phyloP scores from a whole-genome alignment of 2,329 filamentous ascomycete genomes.

The Neopestalotiopsis clavispora region DNA sequence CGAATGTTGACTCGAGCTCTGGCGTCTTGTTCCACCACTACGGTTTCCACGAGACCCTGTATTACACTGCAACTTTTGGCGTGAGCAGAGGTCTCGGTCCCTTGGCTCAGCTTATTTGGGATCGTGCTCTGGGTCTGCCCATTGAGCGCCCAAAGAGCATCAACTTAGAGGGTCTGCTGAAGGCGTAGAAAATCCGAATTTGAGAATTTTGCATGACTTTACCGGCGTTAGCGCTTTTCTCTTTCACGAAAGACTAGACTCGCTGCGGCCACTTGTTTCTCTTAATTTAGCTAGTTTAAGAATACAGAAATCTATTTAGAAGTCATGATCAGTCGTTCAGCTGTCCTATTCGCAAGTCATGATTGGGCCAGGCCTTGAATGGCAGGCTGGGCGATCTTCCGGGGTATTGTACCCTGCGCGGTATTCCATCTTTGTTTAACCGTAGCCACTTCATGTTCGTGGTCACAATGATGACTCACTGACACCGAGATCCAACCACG shows the following conservation, averaged over 20 bases:
- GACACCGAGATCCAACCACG: no score
- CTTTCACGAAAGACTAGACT: not conserved
- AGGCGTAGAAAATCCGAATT: not conserved
- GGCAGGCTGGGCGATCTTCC: not conserved
- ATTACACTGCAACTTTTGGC: conserved; percentile 81
- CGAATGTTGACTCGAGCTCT: conserved; percentile 92
- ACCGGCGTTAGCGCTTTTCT: not conserved
- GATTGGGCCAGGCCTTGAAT: not conserved
- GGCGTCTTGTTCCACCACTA: conserved; percentile 98
- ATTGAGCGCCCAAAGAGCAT: conserved; percentile 99
- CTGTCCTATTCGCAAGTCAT: not conserved
- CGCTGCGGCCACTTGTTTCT: not conserved
- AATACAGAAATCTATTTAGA: not conserved
- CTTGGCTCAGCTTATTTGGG: conserved; percentile 94
- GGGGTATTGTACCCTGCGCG: not conserved
- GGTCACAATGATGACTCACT: no score
- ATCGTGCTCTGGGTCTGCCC: conserved; percentile 87
- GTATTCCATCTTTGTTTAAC: not conserved
- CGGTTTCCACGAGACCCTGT: conserved; percentile 94
- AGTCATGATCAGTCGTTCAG: not conserved
- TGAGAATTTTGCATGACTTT: not conserved
- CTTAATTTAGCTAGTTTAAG: not conserved
- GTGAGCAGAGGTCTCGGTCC: conserved; percentile 79
- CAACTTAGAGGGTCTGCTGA: conserved; percentile 81
- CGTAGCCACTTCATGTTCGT: no score